These are phyloP conservation scores for Plectranthus barbatus DNA, from an alignment of 257 asterid species.

Conservation along the genomic window DNA sequence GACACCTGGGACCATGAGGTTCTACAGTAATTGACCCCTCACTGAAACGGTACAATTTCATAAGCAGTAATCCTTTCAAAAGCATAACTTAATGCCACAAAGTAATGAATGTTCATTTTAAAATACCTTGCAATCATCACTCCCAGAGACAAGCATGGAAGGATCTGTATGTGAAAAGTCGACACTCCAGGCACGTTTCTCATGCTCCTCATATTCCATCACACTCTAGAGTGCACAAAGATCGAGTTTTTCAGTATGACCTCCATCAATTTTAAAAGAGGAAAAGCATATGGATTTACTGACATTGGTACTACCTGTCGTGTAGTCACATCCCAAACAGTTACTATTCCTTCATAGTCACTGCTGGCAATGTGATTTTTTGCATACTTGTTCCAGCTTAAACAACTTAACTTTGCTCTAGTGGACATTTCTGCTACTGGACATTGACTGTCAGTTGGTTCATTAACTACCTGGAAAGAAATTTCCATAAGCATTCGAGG, in stretches of 20 bases:
- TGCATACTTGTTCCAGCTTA: constrained; percentile 80
- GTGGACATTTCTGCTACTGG: constrained; percentile 81
- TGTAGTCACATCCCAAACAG: constrained; percentile 89
- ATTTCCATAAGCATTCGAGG: constrained; percentile 6
- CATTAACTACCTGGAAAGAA: constrained; percentile 65
- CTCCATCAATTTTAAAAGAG: neutral
- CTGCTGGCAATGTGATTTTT: constrained; percentile 81
- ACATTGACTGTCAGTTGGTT: constrained; percentile 59
- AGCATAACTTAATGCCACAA: neutral
- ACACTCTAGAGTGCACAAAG: constrained; percentile 45
- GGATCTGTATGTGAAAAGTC: constrained; percentile 80
- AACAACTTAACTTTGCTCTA: constrained; percentile 75
- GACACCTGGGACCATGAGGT: no score
- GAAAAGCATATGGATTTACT: neutral
- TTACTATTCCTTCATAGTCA: constrained; percentile 86
- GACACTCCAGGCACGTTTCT: constrained; percentile 93
- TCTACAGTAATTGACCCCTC: no score
- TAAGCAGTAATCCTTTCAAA: no score
- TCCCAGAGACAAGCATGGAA: constrained; percentile 84
- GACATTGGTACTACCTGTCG: constrained; percentile 50
- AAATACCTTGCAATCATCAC: constrained; percentile 89
- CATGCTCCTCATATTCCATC: constrained; percentile 94
- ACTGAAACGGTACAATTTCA: no score
- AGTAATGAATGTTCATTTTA: neutral
- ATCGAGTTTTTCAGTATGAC: neutral